These are phyloP conservation scores for Pleurotus citrinopileatus DNA, from an alignment of 768 basidiomycete genomes.

Conservation along the genomic window DNA sequence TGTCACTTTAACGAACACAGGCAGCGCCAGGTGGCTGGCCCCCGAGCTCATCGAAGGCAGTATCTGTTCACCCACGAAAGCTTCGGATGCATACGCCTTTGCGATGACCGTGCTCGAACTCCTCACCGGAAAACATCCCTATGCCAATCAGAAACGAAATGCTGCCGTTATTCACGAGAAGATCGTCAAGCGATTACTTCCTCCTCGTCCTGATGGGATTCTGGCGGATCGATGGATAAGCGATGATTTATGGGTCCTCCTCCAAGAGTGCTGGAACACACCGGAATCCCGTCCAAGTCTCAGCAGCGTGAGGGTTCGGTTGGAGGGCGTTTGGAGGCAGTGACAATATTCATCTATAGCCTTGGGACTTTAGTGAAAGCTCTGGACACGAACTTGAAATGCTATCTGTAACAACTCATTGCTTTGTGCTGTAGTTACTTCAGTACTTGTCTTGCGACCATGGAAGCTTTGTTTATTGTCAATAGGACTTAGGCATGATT, in stretches of 20 bases:
- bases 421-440: no score
- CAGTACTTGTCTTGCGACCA: no score
- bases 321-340: neutral
- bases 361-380: no score
- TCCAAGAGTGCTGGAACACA: conserved; percentile 46
- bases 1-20: conserved; percentile 43
- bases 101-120: conserved; percentile 62
- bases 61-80: conserved; percentile 37
- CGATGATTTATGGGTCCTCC: conserved; percentile 44
- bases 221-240: conserved; percentile 35
- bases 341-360: no score
- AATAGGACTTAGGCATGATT: no score
- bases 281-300: neutral
- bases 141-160: conserved; percentile 46
- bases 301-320: neutral
- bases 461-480: no score
- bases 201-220: conserved; percentile 38
- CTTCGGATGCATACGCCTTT: conserved; percentile 55
- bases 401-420: no score
- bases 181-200: conserved; percentile 31
- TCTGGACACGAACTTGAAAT: no score
- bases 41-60: conserved; percentile 55
- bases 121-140: conserved; percentile 51
- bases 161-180: conserved; percentile 48
- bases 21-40: conserved; percentile 57